Evolutionary conservation across 1,284 basidiomycete species (phyloP).

Genomic region (Acaromyces ingoldii): DNA sequence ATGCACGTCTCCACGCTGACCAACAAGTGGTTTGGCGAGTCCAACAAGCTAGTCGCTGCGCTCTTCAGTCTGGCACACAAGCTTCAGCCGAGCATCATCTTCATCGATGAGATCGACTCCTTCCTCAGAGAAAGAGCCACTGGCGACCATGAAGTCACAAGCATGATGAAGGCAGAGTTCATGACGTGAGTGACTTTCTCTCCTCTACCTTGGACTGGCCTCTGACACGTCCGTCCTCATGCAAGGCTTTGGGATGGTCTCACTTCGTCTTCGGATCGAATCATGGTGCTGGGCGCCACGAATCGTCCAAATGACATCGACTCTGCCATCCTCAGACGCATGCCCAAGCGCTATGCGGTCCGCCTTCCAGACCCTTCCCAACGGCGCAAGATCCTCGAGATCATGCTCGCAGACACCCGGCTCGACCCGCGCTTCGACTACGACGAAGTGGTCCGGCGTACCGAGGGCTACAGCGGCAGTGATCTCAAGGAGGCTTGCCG

Average conservation of each 20-base stretch:
- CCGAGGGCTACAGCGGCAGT: slow-evolving; percentile 79
- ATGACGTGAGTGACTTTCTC: slow-evolving; percentile 70
- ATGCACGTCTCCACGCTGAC: slow-evolving; percentile 57
- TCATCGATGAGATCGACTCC: slow-evolving; percentile 79
- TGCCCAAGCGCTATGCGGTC: slow-evolving; percentile 96
- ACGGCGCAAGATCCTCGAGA: slow-evolving; percentile 76
- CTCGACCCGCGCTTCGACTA: slow-evolving; percentile 67
- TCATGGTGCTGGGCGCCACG: slow-evolving; percentile 90
- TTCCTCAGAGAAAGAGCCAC: slow-evolving; percentile 79
- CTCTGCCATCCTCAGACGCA: slow-evolving; percentile 83
- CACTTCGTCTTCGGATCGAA: slow-evolving; percentile 70
- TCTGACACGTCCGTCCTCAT: not conserved
- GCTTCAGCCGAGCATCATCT: slow-evolving; percentile 71
- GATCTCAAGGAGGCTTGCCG: slow-evolving; percentile 93
- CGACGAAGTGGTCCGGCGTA: slow-evolving; percentile 64
- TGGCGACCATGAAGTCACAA: slow-evolving; percentile 93
- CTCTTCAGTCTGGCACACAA: slow-evolving; percentile 71
- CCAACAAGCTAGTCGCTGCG: slow-evolving; percentile 86
- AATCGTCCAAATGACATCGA: slow-evolving; percentile 95
- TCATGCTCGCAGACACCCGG: slow-evolving; percentile 59
- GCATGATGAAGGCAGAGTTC: slow-evolving; percentile 99
- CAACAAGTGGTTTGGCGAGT: slow-evolving; percentile 87
- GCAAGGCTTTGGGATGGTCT: slow-evolving; percentile 90
- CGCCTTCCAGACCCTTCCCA: slow-evolving; percentile 75
- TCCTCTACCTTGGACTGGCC: not conserved